These are phyloP conservation scores for Salix viminalis DNA, from an alignment of 345 rosid genomes.

Conservation along the genomic window DNA sequence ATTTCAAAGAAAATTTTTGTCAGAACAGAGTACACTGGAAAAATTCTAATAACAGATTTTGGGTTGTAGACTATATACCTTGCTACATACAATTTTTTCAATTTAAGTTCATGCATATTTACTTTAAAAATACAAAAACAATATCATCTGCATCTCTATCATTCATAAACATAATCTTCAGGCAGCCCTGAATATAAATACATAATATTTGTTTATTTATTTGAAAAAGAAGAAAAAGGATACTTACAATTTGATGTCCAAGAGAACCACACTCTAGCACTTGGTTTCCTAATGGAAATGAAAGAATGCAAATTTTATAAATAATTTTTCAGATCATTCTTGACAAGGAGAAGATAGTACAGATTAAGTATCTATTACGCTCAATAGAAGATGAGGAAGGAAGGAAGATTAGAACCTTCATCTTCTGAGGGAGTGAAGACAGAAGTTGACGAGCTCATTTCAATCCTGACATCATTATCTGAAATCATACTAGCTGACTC, in stretches of 20 bases:
- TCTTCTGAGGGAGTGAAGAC: conserved; percentile 6
- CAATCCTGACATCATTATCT: conserved; percentile 20
- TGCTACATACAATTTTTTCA: no score
- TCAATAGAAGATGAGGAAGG: no score
- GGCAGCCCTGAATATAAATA: no score
- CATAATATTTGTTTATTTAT: no score
- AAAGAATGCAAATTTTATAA: conserved; percentile 11
- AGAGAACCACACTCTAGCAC: conserved; percentile 21
- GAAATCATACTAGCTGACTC: conserved; percentile 14
- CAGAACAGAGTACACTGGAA: no score
- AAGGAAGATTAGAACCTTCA: conserved; percentile 17
- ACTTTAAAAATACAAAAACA: no score
- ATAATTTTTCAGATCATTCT: neutral
- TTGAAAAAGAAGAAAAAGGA: neutral
- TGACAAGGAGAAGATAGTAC: neutral
- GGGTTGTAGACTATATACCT: no score
- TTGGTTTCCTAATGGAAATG: conserved; percentile 24
- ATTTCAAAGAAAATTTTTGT: no score
- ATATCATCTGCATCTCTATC: neutral
- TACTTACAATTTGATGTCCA: conserved; percentile 40
- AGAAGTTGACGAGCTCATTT: conserved; percentile 14
- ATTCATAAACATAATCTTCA: neutral
- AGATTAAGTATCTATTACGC: no score
- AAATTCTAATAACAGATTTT: no score
- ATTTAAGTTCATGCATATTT: no score